Percentiles rank a stretch among this genome's conserved stretches.
phyloP scores from a whole-genome alignment of 2,329 filamentous ascomycete species.

The Ceratocystis albifundus region DNA sequence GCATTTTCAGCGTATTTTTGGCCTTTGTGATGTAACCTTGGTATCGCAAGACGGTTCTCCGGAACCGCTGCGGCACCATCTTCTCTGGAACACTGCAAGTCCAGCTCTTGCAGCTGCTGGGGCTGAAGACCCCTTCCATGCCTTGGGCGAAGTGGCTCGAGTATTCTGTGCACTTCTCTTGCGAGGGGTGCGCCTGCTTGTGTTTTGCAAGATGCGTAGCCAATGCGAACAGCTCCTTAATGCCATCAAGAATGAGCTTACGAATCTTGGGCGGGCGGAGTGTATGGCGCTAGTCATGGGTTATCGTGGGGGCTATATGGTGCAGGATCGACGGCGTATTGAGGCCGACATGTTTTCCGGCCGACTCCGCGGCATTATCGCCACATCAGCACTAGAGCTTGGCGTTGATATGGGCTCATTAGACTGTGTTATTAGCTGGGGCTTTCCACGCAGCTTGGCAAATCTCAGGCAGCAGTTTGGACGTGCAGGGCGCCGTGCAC shows the following conservation, averaged over 20 bases:
- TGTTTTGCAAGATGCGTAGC: slow-evolving; percentile 79
- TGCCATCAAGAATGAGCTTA: slow-evolving; percentile 68
- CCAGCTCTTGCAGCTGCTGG: not conserved
- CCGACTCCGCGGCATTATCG: slow-evolving; percentile 82
- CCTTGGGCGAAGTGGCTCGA: slow-evolving; percentile 59
- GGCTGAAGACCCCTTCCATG: slow-evolving; percentile 13
- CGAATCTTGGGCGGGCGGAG: slow-evolving; percentile 59
- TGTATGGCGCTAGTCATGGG: slow-evolving; percentile 77
- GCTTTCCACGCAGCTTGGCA: slow-evolving; percentile 90
- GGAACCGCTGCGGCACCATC: slow-evolving; percentile 28
- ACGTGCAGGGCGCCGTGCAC: slow-evolving; percentile 62
- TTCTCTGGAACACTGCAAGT: slow-evolving; percentile 20
- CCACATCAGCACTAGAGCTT: slow-evolving; percentile 83
- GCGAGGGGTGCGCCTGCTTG: slow-evolving; percentile 79
- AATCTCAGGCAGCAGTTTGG: slow-evolving; percentile 93
- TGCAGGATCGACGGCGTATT: slow-evolving; percentile 76
- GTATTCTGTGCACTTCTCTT: slow-evolving; percentile 84
- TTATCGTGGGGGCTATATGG: slow-evolving; percentile 88
- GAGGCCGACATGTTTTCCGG: slow-evolving; percentile 97
- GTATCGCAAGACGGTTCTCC: slow-evolving; percentile 90
- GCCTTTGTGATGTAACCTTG: slow-evolving; percentile 65
- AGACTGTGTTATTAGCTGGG: slow-evolving; percentile 86
- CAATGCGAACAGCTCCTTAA: slow-evolving; percentile 76
- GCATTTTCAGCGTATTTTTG: slow-evolving; percentile 93
- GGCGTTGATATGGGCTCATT: slow-evolving; percentile 91